A percentile compares a stretch with the other conserved stretches of the same genome.
Evolutionary conservation across 1,284 basidiomycete genomes (phyloP).

Genomic region (Ceratobasidium sp.): DNA sequence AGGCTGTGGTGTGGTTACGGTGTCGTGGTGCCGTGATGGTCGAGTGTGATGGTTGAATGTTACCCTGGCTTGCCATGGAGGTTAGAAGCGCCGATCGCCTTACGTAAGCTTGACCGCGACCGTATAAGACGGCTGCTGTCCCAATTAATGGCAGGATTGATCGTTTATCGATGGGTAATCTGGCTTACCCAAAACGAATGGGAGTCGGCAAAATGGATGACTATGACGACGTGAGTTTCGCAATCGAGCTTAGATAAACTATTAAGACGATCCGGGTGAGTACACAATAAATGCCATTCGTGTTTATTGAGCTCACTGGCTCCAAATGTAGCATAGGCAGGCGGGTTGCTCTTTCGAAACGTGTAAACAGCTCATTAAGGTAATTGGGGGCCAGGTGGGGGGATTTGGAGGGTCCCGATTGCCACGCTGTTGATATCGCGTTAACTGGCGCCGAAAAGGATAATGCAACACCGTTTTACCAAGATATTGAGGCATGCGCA

Average conservation of each 20-base stretch:
- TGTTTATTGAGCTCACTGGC: no score
- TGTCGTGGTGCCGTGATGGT: no score
- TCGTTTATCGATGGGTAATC: no score
- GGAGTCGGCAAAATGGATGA: slow-evolving; percentile 10
- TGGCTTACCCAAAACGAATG: neutral
- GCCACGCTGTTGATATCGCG: neutral
- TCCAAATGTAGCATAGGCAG: neutral
- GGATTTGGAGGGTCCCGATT: slow-evolving; percentile 17
- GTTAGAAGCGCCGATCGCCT: no score
- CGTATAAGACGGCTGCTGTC: no score
- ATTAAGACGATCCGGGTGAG: no score
- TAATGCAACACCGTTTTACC: neutral
- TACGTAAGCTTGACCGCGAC: no score
- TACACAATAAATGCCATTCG: no score
- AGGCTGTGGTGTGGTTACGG: no score
- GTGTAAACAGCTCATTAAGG: neutral
- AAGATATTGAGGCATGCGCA: neutral
- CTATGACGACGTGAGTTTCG: neutral
- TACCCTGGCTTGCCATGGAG: no score
- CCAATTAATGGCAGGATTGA: no score
- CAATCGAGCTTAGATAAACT: neutral
- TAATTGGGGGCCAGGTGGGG: neutral
- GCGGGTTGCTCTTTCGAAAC: neutral
- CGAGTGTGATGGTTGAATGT: no score
- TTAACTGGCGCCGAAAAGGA: neutral